Conservation (phyloP, 2,329 filamentous ascomycete genomes). For the Alternaria sp. region DNA sequence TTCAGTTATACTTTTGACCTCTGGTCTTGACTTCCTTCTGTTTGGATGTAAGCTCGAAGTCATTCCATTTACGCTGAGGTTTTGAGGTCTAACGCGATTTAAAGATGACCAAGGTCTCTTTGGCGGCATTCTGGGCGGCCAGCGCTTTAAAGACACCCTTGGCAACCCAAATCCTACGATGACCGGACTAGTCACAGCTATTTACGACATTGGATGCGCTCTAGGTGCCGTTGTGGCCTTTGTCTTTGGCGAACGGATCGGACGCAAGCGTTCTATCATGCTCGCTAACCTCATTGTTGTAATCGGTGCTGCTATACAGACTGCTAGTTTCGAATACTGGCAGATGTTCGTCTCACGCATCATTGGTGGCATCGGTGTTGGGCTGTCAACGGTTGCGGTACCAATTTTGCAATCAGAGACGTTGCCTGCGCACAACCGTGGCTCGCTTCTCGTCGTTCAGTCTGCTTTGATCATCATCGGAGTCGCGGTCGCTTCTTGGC, state of each 20-base stretch:
- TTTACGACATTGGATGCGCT: conserved; percentile 54
- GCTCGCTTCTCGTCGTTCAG: conserved; percentile 24
- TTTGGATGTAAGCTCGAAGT: conserved; percentile 24
- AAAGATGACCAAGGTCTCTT: conserved; percentile 40
- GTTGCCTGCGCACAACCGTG: conserved; percentile 28
- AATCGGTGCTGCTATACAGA: conserved; percentile 46
- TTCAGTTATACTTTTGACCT: conserved; percentile 23
- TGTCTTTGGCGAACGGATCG: conserved; percentile 64
- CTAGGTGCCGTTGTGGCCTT: conserved; percentile 50
- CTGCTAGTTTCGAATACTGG: conserved; percentile 41
- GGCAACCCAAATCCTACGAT: conserved; percentile 23
- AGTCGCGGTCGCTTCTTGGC: conserved; percentile 27
- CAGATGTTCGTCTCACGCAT: conserved; percentile 50
- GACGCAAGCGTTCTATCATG: conserved; percentile 64
- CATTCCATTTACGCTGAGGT: too few species aligned
- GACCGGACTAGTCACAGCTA: conserved; percentile 52
- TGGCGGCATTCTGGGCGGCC: conserved; percentile 35
- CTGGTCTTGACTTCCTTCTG: conserved; percentile 27
- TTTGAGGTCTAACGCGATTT: neutral
- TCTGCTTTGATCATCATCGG: conserved; percentile 30
- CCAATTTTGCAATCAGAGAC: conserved; percentile 57
- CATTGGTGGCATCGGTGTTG: conserved; percentile 55
- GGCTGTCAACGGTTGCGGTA: conserved; percentile 59
- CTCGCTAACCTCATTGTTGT: conserved; percentile 58
- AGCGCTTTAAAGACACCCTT: conserved; percentile 33